Evolutionary conservation across 108 stramenopile species (phyloP), one percentile per base, ranked within the genome.

Genomic region (Pseudonitzschia multiseries): DNA sequence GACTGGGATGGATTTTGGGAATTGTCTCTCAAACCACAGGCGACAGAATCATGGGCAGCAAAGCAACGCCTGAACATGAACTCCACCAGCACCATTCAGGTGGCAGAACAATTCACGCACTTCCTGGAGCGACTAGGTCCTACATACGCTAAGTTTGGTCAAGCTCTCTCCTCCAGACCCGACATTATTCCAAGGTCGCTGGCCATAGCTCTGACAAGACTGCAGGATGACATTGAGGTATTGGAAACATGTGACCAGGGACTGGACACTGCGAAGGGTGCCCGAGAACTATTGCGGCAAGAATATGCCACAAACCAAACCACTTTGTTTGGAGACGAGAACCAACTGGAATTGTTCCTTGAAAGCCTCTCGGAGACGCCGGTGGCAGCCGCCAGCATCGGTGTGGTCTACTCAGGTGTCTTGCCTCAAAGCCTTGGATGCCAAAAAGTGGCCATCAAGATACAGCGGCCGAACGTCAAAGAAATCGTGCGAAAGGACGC

Each of bases 121-220:
- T 85, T 81, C 5, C 28, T 90, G 9, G 88, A 89, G 79, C 26
- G 74, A 24, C 68, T 91, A 28, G 93, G 93, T 28, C 87, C 90
- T 10, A 91, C 90, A 15, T 90, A 85, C 53, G 93, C 89, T 0
- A 93, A 93, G 68, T 90, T 93, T 54, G 90, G 87, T 0, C 93
- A 91, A 56, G 87, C 89, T 0, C 48, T 93, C n/a, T 75, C 85
- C 0, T 74, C 82, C 29, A 69, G 93, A 54, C 93, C 90, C 0
- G 93, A 93, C 64, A 79, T 91, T 28, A 79, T 93, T 17, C 93
- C 90, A 0, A 67, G 28, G 17, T 63, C 84, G 2, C 54, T 93
- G 63, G 88, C 90, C 10, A 28, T 52, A n/a, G 84, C 88, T 0
- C 66, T 93, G 61, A 51, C 68, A 2, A 60, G 65, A 22, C 57